Percentiles rank a stretch among this genome's conserved stretches.
Conservation (phyloP, 2,329 filamentous ascomycete genomes). For the Calycina herbarum region DNA sequence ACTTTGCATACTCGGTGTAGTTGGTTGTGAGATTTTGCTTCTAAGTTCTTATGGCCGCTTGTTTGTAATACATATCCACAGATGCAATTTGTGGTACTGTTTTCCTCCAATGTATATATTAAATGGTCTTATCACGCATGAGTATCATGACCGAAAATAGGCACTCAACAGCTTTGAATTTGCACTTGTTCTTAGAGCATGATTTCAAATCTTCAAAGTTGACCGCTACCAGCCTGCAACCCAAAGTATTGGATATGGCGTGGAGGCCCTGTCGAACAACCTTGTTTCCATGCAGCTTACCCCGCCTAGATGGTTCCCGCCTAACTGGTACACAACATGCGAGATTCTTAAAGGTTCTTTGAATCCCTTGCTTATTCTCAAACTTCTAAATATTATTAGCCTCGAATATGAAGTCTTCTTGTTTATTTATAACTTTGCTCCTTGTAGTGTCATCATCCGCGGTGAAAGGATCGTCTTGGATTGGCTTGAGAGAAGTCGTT, state of each 20-base stretch:
- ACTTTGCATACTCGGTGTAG: not conserved
- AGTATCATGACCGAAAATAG: not conserved
- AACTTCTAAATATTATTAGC: not conserved
- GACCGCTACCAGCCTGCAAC: not conserved
- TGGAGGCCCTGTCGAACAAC: not conserved
- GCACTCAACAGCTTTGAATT: not conserved
- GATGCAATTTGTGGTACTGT: not conserved
- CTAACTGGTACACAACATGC: not conserved
- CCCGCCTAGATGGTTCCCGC: not conserved
- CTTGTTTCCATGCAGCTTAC: constrained; percentile 2
- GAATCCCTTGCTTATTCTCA: not conserved
- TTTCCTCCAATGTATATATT: not conserved
- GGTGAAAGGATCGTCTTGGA: not conserved
- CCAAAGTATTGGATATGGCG: not conserved
- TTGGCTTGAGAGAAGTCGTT: not conserved
- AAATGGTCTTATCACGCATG: not conserved
- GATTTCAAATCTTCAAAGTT: not conserved
- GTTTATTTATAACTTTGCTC: not conserved
- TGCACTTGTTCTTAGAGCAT: not conserved
- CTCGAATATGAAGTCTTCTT: not conserved
- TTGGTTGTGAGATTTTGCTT: not conserved
- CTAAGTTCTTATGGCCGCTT: not conserved
- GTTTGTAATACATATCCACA: not conserved
- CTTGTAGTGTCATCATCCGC: not conserved
- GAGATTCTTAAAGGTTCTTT: not conserved